Evolutionary conservation across 495 filamentous ascomycete genomes (phyloP).

Genomic region (Astrothelium macrocarpum): DNA sequence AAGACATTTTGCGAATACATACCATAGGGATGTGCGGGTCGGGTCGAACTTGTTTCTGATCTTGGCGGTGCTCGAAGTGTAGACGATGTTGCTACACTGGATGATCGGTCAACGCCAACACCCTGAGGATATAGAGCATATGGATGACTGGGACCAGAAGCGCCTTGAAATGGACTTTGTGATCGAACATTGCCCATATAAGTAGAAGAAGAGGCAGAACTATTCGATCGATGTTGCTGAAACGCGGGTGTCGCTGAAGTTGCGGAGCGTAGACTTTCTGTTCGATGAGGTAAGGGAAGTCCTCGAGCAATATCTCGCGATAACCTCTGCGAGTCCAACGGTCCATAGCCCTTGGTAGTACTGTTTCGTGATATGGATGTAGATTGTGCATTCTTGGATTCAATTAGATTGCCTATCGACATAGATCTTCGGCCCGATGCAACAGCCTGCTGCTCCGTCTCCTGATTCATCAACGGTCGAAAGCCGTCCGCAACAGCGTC

Average conservation of each 20-base stretch:
- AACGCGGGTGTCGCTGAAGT: conserved; percentile 21
- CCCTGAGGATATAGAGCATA: conserved; percentile 35
- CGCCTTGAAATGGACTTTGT: conserved; percentile 22
- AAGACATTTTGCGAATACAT: conserved; percentile 75
- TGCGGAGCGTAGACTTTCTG: conserved; percentile 13
- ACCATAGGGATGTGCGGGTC: conserved; percentile 83
- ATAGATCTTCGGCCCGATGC: conserved; percentile 11
- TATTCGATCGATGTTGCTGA: conserved; percentile 16
- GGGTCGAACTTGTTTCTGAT: not conserved
- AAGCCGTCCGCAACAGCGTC: conserved; percentile 30
- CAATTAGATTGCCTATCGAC: conserved; percentile 11
- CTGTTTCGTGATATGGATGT: conserved; percentile 13
- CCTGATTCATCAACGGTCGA: conserved; percentile 14
- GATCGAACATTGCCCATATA: conserved; percentile 27
- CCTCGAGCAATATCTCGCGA: conserved; percentile 9
- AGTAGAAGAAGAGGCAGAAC: conserved; percentile 26
- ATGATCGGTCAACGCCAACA: conserved; percentile 23
- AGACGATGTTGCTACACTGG: conserved; percentile 27
- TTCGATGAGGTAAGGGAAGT: conserved; percentile 17
- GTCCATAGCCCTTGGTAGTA: not conserved
- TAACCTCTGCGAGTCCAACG: not conserved
- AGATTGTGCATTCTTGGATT: conserved; percentile 6
- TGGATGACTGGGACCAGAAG: conserved; percentile 32
- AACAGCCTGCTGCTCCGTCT: not conserved
- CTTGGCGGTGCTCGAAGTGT: conserved; percentile 11